These are phyloP conservation scores for Gossypium ekmanianum DNA, from an alignment of 345 rosid species.

Conservation along the genomic window DNA sequence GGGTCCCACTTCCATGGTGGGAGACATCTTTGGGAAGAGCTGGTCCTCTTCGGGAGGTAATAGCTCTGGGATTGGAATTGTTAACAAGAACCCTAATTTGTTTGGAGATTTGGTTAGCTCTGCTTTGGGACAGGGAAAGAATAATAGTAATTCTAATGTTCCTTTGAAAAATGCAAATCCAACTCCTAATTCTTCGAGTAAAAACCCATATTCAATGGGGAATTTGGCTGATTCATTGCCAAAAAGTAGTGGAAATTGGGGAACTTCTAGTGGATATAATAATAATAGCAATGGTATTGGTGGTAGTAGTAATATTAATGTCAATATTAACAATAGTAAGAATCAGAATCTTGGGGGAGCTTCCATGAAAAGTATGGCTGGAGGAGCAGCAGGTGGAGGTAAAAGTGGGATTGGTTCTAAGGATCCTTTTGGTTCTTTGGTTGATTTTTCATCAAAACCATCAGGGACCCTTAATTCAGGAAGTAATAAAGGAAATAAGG, in stretches of 20 bases:
- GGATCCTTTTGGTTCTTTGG: conserved; percentile 83
- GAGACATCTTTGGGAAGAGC: conserved; percentile 85
- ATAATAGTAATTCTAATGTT: conserved; percentile 41
- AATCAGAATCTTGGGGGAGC: conserved; percentile 61
- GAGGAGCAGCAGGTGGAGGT: conserved; percentile 30
- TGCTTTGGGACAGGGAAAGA: conserved; percentile 67
- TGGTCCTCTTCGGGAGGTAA: conserved; percentile 54
- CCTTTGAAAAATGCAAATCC: conserved; percentile 67
- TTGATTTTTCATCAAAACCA: conserved; percentile 58
- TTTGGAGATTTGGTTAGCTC: conserved; percentile 88
- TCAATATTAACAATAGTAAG: conserved; percentile 29
- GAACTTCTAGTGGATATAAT: conserved; percentile 42
- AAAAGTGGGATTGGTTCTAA: conserved; percentile 45
- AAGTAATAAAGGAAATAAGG: conserved; percentile 33
- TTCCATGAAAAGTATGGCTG: conserved; percentile 51
- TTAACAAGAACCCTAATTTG: conserved; percentile 64
- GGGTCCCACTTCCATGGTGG: conserved; percentile 77
- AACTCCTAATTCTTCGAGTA: conserved; percentile 30
- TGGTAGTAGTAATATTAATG: conserved; percentile 32
- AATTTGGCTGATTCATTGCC: conserved; percentile 79
- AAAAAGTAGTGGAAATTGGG: conserved; percentile 50
- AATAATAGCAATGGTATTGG: conserved; percentile 11
- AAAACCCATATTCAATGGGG: conserved; percentile 70
- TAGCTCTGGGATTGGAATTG: conserved; percentile 54
- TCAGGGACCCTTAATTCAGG: conserved; percentile 49